Base-by-base conservation (phyloP, 139 green algal species). In the Marvania coccoides region DNA sequence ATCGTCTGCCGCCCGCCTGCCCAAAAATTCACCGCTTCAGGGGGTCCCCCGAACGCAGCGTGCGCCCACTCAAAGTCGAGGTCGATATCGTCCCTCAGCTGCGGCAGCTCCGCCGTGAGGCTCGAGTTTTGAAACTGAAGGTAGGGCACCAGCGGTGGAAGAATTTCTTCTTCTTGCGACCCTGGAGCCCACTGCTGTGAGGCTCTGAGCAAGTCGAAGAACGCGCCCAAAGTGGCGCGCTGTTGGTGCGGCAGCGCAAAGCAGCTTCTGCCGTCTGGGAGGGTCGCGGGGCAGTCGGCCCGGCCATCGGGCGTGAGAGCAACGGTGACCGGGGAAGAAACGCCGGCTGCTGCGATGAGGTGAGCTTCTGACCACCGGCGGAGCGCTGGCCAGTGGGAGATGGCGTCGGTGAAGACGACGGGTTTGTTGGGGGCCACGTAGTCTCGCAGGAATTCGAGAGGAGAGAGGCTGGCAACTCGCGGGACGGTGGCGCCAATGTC, bases 71-170 rank as follows among this genome's bases (percentile, higher is more conserved):
- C 39, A 3, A 91, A 47, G 6, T 72, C 24, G 0, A 42, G 19
- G n/a, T 83, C 66, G 0, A 89, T 58, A 40, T 91, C 85, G 1
- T 10, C 19, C 30, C 76, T 15, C 23, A 90, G 77, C 40, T 63
- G 46, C 2, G 66, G 30, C 6, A 84, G 65, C 64, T 91, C 82
- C 40, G 75, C 61, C 0, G 63, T 78, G 31, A 91, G 71, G 69
- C 79, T 87, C 79, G 70, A 85, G 79, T 92, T 92, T 69, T 92
- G 85, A 36, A 84, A 81, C 76, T 91, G 79, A 53, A 84, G 7
- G 36, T 71, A 71, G 8, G 57, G 45, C 6, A 69, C 46, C 23
- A 47, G 8, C 13, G 2, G 24, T 15, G 6, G 23, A 15, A 31
- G 23, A 3, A n/a, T n/a, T 2, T 5, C 4, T 55, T 6, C 19